These are phyloP conservation scores for Psidium guajava DNA, from an alignment of 345 rosid species.

Conservation along the genomic window DNA sequence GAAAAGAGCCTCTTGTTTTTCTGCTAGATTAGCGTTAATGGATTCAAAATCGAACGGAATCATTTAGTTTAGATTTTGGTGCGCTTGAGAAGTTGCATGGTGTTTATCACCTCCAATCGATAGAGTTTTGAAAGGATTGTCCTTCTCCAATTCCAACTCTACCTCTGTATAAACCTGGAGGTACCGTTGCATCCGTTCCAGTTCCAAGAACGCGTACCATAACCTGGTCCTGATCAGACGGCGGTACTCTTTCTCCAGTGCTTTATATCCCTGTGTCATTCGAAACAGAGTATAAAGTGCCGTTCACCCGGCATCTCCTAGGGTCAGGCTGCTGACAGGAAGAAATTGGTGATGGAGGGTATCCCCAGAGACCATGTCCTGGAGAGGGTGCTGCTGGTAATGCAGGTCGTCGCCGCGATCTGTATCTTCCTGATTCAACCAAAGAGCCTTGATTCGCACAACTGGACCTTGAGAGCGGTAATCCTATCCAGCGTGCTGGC, in stretches of 20 bases:
- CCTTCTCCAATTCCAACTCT: not conserved
- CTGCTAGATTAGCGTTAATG: not conserved
- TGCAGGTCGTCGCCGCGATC: not conserved
- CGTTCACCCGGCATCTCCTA: not conserved
- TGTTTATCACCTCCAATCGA: not conserved
- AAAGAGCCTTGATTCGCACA: not conserved
- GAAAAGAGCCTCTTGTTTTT: not conserved
- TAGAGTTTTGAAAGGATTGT: not conserved
- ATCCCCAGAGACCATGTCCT: not conserved
- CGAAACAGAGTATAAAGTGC: too few relatives aligned
- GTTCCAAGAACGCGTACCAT: not conserved
- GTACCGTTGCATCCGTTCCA: not conserved
- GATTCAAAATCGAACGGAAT: not conserved
- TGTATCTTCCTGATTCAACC: not conserved
- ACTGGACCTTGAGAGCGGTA: not conserved
- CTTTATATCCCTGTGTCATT: too few relatives aligned
- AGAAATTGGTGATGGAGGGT: not conserved
- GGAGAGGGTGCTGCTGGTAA: not conserved
- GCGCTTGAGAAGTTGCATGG: not conserved
- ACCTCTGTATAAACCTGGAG: not conserved
- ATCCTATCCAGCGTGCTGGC: not conserved
- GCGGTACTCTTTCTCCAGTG: not conserved
- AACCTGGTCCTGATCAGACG: not conserved
- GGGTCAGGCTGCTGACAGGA: not conserved
- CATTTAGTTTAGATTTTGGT: not conserved